phyloP scores from a whole-genome alignment of 192 early-diverging fungal genomes.

The Tieghemiomyces parasiticus region DNA sequence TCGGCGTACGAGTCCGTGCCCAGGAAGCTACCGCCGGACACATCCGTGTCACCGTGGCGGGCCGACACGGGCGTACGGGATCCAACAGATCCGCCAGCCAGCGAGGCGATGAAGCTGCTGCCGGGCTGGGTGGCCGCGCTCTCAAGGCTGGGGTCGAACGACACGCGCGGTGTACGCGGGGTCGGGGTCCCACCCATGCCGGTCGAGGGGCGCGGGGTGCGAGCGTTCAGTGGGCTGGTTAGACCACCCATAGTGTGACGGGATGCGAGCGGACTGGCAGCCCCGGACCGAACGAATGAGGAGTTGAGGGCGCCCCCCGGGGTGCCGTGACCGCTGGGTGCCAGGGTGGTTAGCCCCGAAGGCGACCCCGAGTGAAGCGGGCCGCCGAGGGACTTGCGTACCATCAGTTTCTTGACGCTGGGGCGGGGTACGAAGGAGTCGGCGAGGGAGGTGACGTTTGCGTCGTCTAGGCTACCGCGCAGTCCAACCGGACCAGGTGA shows the following conservation, averaged over 20 bases:
- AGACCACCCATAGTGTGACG: neutral
- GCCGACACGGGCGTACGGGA: neutral
- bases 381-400: conserved; percentile 31
- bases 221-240: neutral
- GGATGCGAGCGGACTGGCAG: conserved; percentile 7
- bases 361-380: neutral
- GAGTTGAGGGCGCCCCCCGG: neutral
- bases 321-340: conserved; percentile 11
- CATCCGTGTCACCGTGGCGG: conserved; percentile 1
- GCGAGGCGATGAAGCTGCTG: conserved; percentile 1
- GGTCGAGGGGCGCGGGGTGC: neutral
- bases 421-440: conserved; percentile 56
- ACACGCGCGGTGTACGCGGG: conserved; percentile 2
- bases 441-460: conserved; percentile 36
- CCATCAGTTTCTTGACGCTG: conserved; percentile 52
- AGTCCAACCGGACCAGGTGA: conserved; percentile 16
- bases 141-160: conserved; percentile 8
- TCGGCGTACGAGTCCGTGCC: neutral
- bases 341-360: conserved; percentile 4
- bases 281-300: conserved; percentile 7
- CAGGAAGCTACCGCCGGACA: conserved; percentile 14
- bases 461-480: conserved; percentile 20
- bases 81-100: neutral
- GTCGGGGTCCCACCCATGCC: neutral
- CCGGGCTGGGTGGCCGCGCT: neutral